These are phyloP conservation scores for Bruguiera sexangula DNA, from an alignment of 345 rosid genomes.

Conservation along the genomic window DNA sequence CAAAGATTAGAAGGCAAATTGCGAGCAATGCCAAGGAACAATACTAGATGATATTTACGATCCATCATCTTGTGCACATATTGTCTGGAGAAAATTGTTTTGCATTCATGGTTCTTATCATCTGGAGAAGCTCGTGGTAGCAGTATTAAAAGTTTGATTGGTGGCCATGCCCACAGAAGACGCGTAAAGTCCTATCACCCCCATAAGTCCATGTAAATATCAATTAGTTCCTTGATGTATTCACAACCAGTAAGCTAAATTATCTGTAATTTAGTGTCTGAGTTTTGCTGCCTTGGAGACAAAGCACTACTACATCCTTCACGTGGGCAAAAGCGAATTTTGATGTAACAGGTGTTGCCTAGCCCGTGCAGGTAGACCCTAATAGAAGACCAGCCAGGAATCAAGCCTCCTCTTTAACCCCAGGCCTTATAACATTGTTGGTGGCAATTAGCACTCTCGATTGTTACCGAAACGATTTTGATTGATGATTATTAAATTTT, in stretches of 20 bases:
- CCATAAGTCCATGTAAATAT: constrained; percentile 28
- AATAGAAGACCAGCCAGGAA: neutral
- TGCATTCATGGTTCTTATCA: neutral
- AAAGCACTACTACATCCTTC: neutral
- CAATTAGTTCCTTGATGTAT: constrained; percentile 21
- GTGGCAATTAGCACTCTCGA: neutral
- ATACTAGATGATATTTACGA: constrained; percentile 31
- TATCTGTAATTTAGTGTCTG: constrained; percentile 12
- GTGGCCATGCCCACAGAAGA: constrained; percentile 4
- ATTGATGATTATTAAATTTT: neutral
- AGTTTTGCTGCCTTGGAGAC: constrained; percentile 7
- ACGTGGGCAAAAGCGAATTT: constrained; percentile 9
- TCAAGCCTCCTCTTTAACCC: constrained; percentile 7
- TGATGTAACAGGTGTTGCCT: constrained; percentile 6
- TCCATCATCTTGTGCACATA: neutral
- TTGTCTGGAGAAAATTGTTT: neutral
- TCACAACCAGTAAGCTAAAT: neutral
- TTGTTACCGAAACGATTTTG: neutral
- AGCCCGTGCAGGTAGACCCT: neutral
- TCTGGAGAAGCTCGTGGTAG: constrained; percentile 5
- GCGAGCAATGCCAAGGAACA: constrained; percentile 29
- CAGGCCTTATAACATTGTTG: neutral
- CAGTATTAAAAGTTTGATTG: neutral
- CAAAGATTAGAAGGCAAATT: constrained; percentile 30
- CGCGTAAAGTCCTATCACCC: neutral